Evolutionary conservation across 495 filamentous ascomycete species (phyloP).

Genomic region (Cenococcum geophilum): DNA sequence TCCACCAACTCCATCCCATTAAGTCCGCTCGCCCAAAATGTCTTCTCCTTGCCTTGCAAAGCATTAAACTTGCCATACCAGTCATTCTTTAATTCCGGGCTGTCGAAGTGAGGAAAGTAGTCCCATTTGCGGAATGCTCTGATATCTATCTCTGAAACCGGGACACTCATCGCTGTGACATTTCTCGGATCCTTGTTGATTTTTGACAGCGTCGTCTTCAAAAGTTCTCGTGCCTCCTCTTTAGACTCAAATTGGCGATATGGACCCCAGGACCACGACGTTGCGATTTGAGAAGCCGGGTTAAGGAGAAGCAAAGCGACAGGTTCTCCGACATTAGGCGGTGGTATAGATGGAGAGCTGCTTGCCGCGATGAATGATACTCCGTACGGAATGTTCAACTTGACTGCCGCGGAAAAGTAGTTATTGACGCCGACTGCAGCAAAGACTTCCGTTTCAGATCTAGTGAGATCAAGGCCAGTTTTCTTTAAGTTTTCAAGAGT

Average conservation of each 20-base stretch:
- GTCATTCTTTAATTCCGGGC: slow-evolving; percentile 10
- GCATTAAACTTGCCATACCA: slow-evolving; percentile 23
- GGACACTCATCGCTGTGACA: slow-evolving; percentile 3
- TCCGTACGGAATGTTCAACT: slow-evolving; percentile 19
- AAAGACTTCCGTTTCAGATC: slow-evolving; percentile 22
- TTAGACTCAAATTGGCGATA: slow-evolving; percentile 17
- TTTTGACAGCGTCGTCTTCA: slow-evolving; percentile 21
- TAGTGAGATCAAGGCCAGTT: slow-evolving; percentile 20
- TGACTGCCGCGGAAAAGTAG: slow-evolving; percentile 26
- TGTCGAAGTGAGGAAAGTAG: slow-evolving; percentile 30
- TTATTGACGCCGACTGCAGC: slow-evolving; percentile 21
- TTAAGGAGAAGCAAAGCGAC: slow-evolving; percentile 23
- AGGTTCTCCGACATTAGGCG: slow-evolving; percentile 22
- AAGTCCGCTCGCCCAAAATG: slow-evolving; percentile 25
- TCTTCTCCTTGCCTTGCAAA: slow-evolving; percentile 27
- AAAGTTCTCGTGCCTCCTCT: slow-evolving; percentile 11
- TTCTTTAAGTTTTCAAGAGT: slow-evolving; percentile 24
- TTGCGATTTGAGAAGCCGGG: slow-evolving; percentile 13
- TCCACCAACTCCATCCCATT: slow-evolving; percentile 28
- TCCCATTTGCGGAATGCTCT: slow-evolving; percentile 29
- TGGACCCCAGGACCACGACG: slow-evolving; percentile 28
- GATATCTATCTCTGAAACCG: slow-evolving; percentile 13
- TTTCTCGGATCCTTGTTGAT: slow-evolving; percentile 30
- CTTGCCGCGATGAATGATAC: slow-evolving; percentile 19
- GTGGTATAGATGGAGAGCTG: slow-evolving; percentile 3